Conservation (phyloP, 2,329 filamentous ascomycete species). For the Stagonosporopsis rhizophila region DNA sequence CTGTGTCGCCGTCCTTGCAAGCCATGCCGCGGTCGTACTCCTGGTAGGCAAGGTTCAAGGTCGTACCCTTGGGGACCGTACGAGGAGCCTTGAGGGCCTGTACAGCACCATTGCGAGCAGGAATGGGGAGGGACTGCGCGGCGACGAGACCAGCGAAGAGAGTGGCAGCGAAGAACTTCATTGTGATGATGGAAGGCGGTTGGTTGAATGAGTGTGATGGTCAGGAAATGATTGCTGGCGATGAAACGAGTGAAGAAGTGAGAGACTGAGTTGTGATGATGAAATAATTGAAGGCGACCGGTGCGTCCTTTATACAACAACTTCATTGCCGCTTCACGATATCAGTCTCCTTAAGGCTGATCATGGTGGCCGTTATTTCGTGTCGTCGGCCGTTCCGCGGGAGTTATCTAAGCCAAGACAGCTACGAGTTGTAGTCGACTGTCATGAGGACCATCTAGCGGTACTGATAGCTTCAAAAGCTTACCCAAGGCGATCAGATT, state of each 20-base stretch:
- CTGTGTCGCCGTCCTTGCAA: neutral
- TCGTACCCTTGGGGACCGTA: constrained; percentile 41
- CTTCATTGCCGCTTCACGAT: neutral
- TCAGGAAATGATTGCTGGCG: neutral
- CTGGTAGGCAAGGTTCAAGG: constrained; percentile 6
- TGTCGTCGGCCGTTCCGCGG: neutral
- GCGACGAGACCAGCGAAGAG: neutral
- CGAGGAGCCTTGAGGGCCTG: neutral
- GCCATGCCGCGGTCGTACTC: constrained; percentile 9
- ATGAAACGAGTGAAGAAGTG: neutral
- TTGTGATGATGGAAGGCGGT: neutral
- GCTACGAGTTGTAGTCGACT: neutral
- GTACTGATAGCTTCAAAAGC: neutral
- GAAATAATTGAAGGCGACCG: neutral
- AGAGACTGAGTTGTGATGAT: neutral
- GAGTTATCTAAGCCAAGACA: neutral
- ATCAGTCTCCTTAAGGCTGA: neutral
- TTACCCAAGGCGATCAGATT: neutral
- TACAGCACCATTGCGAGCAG: neutral
- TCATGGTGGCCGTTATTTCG: neutral
- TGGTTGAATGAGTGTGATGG: neutral
- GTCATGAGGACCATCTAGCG: neutral
- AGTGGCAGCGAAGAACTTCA: neutral
- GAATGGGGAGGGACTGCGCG: neutral
- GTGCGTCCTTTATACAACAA: neutral